A percentile compares a stretch with the other conserved stretches of the same genome.
Evolutionary conservation across 257 asterid genomes (phyloP).

Genomic region (Capsicum baccatum): DNA sequence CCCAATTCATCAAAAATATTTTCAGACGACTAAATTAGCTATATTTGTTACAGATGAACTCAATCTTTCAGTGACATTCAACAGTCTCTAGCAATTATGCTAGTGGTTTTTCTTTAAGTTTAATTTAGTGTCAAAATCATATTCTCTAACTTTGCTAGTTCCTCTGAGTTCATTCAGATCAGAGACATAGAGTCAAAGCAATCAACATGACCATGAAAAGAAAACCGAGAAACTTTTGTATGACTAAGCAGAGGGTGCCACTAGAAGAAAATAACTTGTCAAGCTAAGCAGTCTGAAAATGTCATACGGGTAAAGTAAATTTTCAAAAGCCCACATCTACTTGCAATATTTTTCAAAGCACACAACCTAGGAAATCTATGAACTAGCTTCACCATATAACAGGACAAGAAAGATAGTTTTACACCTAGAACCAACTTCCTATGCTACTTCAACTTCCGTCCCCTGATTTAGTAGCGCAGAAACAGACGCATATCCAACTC

Average conservation of each 20-base stretch:
- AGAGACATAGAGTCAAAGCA: background rate
- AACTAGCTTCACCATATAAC: background rate
- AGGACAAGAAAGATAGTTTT: background rate
- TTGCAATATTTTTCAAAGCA: background rate
- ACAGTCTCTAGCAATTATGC: background rate
- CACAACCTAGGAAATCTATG: background rate
- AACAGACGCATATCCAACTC: background rate
- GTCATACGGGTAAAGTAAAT: background rate
- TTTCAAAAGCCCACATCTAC: background rate
- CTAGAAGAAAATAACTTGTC: background rate
- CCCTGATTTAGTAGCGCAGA: background rate
- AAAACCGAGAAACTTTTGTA: background rate
- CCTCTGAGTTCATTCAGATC: background rate
- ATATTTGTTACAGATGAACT: background rate
- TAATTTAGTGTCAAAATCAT: background rate
- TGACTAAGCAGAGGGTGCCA: background rate
- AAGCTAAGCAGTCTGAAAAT: background rate
- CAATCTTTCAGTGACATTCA: background rate
- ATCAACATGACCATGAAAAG: background rate
- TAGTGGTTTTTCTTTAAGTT: background rate
- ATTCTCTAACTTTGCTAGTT: conserved; percentile 3
- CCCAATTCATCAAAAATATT: background rate
- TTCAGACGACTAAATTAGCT: background rate
- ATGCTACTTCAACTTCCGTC: background rate
- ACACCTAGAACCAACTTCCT: background rate